phyloP scores from a whole-genome alignment of 345 rosid genomes.

The Ceriops tagal region DNA sequence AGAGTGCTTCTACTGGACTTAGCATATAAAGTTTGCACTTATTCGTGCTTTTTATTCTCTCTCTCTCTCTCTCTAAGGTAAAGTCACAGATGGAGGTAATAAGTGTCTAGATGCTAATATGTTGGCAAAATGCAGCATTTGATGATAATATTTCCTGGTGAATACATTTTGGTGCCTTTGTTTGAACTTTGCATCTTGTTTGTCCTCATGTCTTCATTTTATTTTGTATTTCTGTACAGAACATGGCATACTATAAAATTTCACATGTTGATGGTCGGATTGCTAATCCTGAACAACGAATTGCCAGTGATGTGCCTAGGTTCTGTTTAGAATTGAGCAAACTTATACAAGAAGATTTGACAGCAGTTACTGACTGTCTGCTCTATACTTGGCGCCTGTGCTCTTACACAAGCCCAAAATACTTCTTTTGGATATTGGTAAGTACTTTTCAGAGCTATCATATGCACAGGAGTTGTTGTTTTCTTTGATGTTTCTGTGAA shows the following conservation, averaged over 20 bases:
- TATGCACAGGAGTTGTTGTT: not conserved
- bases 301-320: constrained; percentile 94
- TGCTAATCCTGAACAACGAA: constrained; percentile 86
- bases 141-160: not conserved
- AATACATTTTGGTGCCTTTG: constrained; percentile 1
- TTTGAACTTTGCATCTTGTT: not conserved
- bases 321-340: constrained; percentile 96
- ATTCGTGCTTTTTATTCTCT: not conserved
- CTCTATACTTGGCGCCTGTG: constrained; percentile 95
- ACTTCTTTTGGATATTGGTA: constrained; percentile 93
- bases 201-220: not conserved
- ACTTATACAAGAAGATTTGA: constrained; percentile 83
- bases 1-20: not conserved
- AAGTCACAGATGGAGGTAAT: not conserved
- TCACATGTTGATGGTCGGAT: constrained; percentile 95
- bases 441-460: constrained; percentile 15
- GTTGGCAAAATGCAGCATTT: not conserved
- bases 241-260: constrained; percentile 96
- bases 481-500: not conserved
- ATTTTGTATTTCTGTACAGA: constrained; percentile 42
- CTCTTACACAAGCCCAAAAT: constrained; percentile 97
- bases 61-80: not conserved
- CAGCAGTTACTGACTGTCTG: constrained; percentile 81
- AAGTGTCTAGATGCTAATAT: not conserved
- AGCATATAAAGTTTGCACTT: not conserved